Evolutionary conservation across 352 stramenopile species (phyloP), one percentile per base, ranked within the genome.

Genomic region (Pythium volutum): DNA sequence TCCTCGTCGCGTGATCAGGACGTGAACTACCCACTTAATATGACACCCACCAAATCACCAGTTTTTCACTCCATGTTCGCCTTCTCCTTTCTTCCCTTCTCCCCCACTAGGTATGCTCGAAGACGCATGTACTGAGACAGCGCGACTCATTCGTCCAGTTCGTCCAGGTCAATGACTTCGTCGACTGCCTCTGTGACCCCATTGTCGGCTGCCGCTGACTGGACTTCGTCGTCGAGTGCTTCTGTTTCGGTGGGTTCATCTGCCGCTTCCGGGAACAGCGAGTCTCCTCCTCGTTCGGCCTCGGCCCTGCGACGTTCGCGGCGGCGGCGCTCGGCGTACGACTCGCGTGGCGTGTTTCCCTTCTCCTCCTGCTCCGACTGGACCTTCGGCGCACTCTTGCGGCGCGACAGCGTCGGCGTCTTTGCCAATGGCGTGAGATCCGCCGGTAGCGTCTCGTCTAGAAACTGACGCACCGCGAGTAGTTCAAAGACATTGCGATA

Each of bases 401-500:
- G 70, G n/a, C 67, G 76, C 23, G 64, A 36, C 14, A 92, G 15
- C 41, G 78, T 92, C 9, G 77, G 77, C 18, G 72, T 47, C 63
- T 87, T 88, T 20, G 55, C 58, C 27, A 93, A 66, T n/a, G 70
- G 47, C 52, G 78, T 85, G 48, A 92, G 69, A 22, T 76, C 63
- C 15, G 41, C 27, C 4, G 58, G 36, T n/a, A 68, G 23, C n/a
- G 74, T 47, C 10, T 89, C 69, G 11, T 77, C 66, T 4, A 92
- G 15, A 49, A 94, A 94, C 56, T 76, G 66, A 0, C 69, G 67
- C 25, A 91, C 73, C 7, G 79, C 69, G 6, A 87, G 39, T 1
- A 76, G 55, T 49, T 92, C 76, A 63, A 94, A 90, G n/a, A 73
- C 56, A 38, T 72, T 84, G 56, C 76, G 77, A 42, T 76, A 89